These are phyloP conservation scores for Amanita rimosa DNA, from an alignment of 768 basidiomycete species.

Conservation along the genomic window DNA sequence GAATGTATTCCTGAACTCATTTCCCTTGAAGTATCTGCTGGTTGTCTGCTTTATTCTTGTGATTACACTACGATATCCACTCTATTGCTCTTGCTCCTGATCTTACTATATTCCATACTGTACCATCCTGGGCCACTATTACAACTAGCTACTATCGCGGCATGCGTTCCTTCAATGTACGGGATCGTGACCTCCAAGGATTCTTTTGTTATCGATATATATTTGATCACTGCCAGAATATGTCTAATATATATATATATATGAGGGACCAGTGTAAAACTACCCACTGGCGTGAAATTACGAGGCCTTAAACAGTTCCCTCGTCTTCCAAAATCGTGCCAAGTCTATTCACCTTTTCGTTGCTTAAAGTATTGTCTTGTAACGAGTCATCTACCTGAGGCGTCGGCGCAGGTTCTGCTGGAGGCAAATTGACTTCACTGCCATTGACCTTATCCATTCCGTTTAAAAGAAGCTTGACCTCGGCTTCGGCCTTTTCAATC, in stretches of 20 bases:
- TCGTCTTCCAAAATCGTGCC: constrained; percentile 24
- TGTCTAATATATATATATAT: constrained; percentile 8
- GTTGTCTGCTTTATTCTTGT: constrained; percentile 9
- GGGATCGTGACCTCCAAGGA: constrained; percentile 17
- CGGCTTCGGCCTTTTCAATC: constrained; percentile 66
- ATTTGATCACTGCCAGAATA: constrained; percentile 15
- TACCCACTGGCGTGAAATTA: background rate
- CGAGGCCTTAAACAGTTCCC: constrained; percentile 12
- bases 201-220: constrained; percentile 26
- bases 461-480: constrained; percentile 51
- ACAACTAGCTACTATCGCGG: constrained; percentile 13
- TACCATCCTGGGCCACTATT: constrained; percentile 16
- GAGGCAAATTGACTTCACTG: constrained; percentile 25
- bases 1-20: constrained; percentile 8
- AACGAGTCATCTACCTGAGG: constrained; percentile 22
- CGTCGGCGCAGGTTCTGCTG: constrained; percentile 34
- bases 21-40: constrained; percentile 9
- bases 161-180: constrained; percentile 29
- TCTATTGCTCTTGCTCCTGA: constrained; percentile 5
- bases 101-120: constrained; percentile 9
- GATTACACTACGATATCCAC: background rate
- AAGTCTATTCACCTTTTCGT: constrained; percentile 30
- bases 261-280: background rate
- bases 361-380: constrained; percentile 22
- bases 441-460: constrained; percentile 24